Percentiles rank a stretch among this genome's conserved stretches.
Conservation (phyloP, 768 basidiomycete species). For the Pleurotus giganteus region DNA sequence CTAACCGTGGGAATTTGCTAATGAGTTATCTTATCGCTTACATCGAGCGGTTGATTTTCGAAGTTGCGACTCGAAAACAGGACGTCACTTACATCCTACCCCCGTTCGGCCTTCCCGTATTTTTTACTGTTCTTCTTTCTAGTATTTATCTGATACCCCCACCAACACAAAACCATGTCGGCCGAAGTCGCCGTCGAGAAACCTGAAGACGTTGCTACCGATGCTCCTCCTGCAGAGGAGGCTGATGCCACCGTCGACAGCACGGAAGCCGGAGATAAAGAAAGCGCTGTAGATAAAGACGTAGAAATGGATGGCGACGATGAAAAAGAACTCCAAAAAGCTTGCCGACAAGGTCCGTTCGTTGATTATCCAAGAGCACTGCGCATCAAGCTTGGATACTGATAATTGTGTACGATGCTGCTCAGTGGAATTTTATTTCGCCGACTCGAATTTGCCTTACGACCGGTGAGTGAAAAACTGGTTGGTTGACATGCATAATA, state of each 20-base stretch:
- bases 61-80: neutral
- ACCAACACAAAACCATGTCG: slow-evolving; percentile 8
- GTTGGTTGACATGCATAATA: neutral
- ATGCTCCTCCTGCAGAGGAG: neutral
- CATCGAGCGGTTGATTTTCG: neutral
- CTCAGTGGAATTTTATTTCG: slow-evolving; percentile 94
- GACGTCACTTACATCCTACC: too few relatives aligned
- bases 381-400: neutral
- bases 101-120: neutral
- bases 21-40: neutral
- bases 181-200: slow-evolving; percentile 24
- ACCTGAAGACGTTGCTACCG: slow-evolving; percentile 15
- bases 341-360: slow-evolving; percentile 53
- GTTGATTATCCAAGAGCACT: neutral
- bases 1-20: neutral
- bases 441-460: slow-evolving; percentile 92
- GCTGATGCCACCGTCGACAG: neutral
- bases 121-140: neutral
- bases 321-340: slow-evolving; percentile 43
- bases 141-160: neutral
- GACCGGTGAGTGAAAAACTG: slow-evolving; percentile 56
- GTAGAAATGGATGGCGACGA: slow-evolving; percentile 28
- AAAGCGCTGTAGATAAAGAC: slow-evolving; percentile 16
- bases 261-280: slow-evolving; percentile 7
- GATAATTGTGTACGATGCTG: neutral